These are phyloP conservation scores for Aspergillus wentii DNA, from an alignment of 495 filamentous ascomycete genomes.

Conservation along the genomic window DNA sequence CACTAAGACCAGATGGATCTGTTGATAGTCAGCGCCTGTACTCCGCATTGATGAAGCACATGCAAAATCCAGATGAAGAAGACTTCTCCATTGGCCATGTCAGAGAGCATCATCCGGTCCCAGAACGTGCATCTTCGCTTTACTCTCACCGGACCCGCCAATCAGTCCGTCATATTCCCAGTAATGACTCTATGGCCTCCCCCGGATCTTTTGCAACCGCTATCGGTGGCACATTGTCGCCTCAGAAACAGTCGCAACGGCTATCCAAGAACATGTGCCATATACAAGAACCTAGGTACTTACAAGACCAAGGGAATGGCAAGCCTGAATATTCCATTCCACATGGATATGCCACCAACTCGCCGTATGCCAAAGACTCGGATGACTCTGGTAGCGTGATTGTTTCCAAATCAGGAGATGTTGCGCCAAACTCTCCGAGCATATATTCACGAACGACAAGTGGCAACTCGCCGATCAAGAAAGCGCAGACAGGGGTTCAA, in stretches of 20 bases:
- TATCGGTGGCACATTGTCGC: constrained; percentile 17
- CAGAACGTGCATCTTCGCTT: constrained; percentile 25
- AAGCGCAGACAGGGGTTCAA: constrained; percentile 8
- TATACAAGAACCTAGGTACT: not conserved
- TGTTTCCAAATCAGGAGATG: constrained; percentile 7
- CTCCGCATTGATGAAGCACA: constrained; percentile 66
- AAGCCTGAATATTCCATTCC: too few species aligned
- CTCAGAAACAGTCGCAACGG: constrained; percentile 7
- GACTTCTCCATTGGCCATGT: constrained; percentile 26
- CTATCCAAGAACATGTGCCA: not conserved
- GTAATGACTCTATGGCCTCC: constrained; percentile 26
- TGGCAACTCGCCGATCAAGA: constrained; percentile 30
- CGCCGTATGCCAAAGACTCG: too few species aligned
- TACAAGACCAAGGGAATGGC: not conserved
- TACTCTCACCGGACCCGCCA: constrained; percentile 24
- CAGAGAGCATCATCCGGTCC: constrained; percentile 25
- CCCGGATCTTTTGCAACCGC: constrained; percentile 28
- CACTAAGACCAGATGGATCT: constrained; percentile 17
- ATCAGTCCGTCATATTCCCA: constrained; percentile 28
- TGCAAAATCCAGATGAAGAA: constrained; percentile 33
- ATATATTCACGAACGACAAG: constrained; percentile 53
- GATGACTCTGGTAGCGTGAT: constrained; percentile 19
- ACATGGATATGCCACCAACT: too few species aligned
- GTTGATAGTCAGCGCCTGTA: constrained; percentile 66
- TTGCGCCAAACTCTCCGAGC: constrained; percentile 37